A percentile compares a stretch with the other conserved stretches of the same genome.
These are phyloP conservation scores for Cicer yamashitae DNA, from an alignment of 306 rosid genomes.

Conservation along the genomic window DNA sequence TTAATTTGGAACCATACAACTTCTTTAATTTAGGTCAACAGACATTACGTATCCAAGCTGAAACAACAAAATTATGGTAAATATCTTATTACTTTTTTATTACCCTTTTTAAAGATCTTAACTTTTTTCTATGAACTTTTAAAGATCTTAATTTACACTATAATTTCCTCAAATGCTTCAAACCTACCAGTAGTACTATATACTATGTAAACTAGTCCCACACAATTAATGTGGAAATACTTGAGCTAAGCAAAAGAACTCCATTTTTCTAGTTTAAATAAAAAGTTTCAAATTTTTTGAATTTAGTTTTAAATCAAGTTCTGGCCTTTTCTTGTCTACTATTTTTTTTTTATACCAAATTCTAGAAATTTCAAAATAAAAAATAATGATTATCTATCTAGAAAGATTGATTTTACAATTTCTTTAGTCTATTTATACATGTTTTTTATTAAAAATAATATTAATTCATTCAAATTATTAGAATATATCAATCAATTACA, in stretches of 20 bases:
- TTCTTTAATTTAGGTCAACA: slow-evolving; percentile 2
- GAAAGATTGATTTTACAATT: no score
- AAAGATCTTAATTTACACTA: background rate
- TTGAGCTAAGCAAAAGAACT: background rate
- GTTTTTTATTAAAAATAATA: no score
- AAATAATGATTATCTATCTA: no score
- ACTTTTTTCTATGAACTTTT: no score
- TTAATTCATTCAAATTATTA: no score
- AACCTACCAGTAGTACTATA: background rate
- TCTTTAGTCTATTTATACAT: no score
- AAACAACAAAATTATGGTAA: slow-evolving; percentile 18
- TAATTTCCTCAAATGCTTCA: background rate
- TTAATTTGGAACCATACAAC: background rate
- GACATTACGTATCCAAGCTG: background rate
- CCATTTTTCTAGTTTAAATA: background rate
- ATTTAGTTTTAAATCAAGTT: no score
- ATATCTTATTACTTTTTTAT: background rate
- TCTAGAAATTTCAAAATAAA: no score
- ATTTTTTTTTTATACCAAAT: no score
- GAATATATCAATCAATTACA: no score
- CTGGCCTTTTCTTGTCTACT: no score
- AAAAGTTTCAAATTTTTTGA: no score
- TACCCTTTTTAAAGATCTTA: background rate
- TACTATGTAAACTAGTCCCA: background rate
- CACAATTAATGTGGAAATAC: background rate